Evolutionary conservation across 257 asterid genomes (phyloP), one percentile per base, ranked within the genome.

Genomic region (Mitragyna speciosa): DNA sequence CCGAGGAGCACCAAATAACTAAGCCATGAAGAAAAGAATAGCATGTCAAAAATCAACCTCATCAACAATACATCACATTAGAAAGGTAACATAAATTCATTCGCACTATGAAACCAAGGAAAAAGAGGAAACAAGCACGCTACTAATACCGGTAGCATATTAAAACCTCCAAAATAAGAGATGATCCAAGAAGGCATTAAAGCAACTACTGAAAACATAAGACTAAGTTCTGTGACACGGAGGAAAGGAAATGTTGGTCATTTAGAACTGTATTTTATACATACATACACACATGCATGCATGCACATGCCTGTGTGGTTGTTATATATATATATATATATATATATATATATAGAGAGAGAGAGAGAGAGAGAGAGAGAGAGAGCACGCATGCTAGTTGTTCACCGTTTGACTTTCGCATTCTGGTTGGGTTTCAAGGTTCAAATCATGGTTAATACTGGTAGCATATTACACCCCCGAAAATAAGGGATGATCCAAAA

Each of bases 1-100:
- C 66, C 97, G 91, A 73, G 99, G 98, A 54, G 94, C 93, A 49
- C 97, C 97, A 85, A 84, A 89, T 83, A 95, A 83, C 98, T 93
- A 78, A 12, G 65, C 30, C 52, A 68, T 10, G 24, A 66, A 78
- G 39, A 78, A 26, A 69, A 26, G 76, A 7, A 45, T 28, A 39
- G 12, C 31, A 51, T 41, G 77, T 69, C 41, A 81, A 76, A 26
- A 20, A 22, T 67, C 61, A 24, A 1, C 20, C 33, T 7, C 10
- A n/a, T 33, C 5, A 39, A 33, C 2, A 7, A 33, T 6, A 56
- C 22, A 10, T 24, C 5, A 51, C 58, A 51, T 51, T 4, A 14
- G 31, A 70, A 41, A 58, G 48, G 17, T 11, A 63, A 26, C 24
- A 48, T 20, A 51, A 49, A 39, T 22, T 20, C 28, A 41, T 15